phyloP scores from a whole-genome alignment of 805 yeast genomes.

The Lipomyces japonicus region DNA sequence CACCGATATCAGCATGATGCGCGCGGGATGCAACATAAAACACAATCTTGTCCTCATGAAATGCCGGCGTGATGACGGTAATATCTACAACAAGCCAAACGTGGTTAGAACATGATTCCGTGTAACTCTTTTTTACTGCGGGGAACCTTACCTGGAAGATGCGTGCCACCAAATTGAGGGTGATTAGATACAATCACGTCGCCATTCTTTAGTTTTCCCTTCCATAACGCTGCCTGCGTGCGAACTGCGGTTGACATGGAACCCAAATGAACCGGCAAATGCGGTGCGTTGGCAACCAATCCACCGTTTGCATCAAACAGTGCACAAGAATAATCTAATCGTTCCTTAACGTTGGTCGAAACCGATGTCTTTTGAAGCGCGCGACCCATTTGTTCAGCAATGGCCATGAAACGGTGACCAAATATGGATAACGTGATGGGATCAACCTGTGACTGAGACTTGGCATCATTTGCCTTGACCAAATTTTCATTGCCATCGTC shows the following conservation, averaged over 20 bases:
- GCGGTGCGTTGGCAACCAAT: constrained; percentile 83
- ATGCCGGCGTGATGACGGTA: constrained; percentile 88
- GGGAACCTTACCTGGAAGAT: constrained; percentile 49
- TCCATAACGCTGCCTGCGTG: constrained; percentile 63
- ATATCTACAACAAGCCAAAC: constrained; percentile 60
- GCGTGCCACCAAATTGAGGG: constrained; percentile 83
- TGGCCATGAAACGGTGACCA: constrained; percentile 82
- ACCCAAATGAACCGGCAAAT: constrained; percentile 81
- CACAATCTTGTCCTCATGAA: constrained; percentile 51
- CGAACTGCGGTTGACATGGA: constrained; percentile 79
- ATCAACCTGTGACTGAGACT: constrained; percentile 53
- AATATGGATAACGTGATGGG: constrained; percentile 73
- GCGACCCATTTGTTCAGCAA: constrained; percentile 86
- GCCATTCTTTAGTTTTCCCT: constrained; percentile 60
- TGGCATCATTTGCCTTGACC: constrained; percentile 3
- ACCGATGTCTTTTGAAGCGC: constrained; percentile 76
- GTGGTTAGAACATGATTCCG: not conserved
- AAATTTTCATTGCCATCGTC: constrained; percentile 8
- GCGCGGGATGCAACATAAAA: constrained; percentile 94
- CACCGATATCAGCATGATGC: constrained; percentile 96
- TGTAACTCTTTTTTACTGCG: not conserved
- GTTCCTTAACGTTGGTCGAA: constrained; percentile 76
- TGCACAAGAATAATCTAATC: constrained; percentile 83
- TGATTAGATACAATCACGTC: constrained; percentile 77
- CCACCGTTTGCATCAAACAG: constrained; percentile 73